Percentiles rank a stretch among this genome's conserved stretches.
Conservation (phyloP, 768 basidiomycete genomes). For the Clitopilus passeckerianus region DNA sequence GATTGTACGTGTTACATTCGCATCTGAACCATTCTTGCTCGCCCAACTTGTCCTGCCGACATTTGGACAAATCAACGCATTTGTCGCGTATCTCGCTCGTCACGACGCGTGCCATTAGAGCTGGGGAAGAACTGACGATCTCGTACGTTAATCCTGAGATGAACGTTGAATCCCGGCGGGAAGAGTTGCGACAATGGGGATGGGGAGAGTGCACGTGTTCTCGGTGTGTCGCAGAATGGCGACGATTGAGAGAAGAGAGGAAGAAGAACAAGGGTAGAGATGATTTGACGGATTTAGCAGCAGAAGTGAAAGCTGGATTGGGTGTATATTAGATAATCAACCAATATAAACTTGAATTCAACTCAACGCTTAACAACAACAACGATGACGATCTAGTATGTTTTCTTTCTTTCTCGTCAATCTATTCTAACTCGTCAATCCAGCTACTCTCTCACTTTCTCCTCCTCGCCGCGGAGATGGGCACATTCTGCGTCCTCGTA, state of each 20-base stretch:
- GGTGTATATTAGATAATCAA: constrained; percentile 37
- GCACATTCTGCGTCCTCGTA: constrained; percentile 80
- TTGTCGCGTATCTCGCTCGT: constrained; percentile 73
- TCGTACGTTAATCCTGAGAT: constrained; percentile 75
- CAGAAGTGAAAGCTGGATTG: constrained; percentile 59
- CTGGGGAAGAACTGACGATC: constrained; percentile 72
- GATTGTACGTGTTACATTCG: constrained; percentile 80
- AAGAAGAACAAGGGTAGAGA: constrained; percentile 5
- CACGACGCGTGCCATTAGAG: constrained; percentile 57
- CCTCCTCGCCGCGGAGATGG: constrained; percentile 55
- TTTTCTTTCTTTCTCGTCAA: constrained; percentile 1
- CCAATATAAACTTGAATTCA: background rate
- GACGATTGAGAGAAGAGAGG: constrained; percentile 19
- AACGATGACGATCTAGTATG: constrained; percentile 45
- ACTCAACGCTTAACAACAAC: constrained; percentile 1
- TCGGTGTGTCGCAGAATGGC: constrained; percentile 57
- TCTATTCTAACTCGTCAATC: constrained; percentile 19
- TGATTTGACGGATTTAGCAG: constrained; percentile 45
- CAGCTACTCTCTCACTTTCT: constrained; percentile 81
- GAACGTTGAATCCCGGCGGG: constrained; percentile 40
- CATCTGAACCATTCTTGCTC: constrained; percentile 84
- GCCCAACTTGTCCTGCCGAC: constrained; percentile 77
- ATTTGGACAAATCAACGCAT: constrained; percentile 62
- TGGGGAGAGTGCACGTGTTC: constrained; percentile 67
- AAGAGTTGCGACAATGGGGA: constrained; percentile 65